Conservation (phyloP, 2,329 filamentous ascomycete species). For the Neoascochyta sp. region DNA sequence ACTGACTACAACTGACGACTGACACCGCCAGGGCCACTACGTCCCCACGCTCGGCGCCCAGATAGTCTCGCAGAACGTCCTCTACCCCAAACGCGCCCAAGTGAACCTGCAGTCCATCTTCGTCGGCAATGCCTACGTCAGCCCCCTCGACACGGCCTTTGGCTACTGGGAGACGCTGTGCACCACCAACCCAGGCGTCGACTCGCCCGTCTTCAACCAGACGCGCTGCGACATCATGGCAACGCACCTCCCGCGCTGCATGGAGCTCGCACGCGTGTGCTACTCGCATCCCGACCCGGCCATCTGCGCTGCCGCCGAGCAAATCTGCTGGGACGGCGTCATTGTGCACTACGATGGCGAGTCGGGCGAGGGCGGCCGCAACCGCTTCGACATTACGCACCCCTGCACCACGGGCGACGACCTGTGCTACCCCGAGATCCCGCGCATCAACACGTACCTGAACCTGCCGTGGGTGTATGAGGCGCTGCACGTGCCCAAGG, state of each 20-base stretch:
- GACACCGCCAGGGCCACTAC: constrained; percentile 44
- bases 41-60: constrained; percentile 45
- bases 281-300: constrained; percentile 42
- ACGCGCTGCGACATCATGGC: constrained; percentile 49
- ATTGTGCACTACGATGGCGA: constrained; percentile 43
- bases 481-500: constrained; percentile 32
- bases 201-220: constrained; percentile 44
- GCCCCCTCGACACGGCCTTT: constrained; percentile 40
- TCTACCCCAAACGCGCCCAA: constrained; percentile 41
- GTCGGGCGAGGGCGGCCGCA: constrained; percentile 39
- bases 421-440: constrained; percentile 39
- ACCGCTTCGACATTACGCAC: constrained; percentile 45
- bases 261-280: constrained; percentile 42
- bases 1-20: constrained; percentile 6
- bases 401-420: constrained; percentile 37
- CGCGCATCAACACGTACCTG: constrained; percentile 30
- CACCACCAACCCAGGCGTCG: constrained; percentile 45
- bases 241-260: constrained; percentile 45
- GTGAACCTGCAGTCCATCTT: constrained; percentile 46
- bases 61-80: constrained; percentile 45
- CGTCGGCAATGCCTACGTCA: constrained; percentile 48
- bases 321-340: constrained; percentile 40
- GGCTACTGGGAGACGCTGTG: constrained; percentile 49
- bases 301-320: constrained; percentile 39
- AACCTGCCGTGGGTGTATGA: constrained; percentile 33